A percentile compares a stretch with the other conserved stretches of the same genome.
Conservation (phyloP, 2,329 filamentous ascomycete species). For the Colletotrichum salicis region DNA sequence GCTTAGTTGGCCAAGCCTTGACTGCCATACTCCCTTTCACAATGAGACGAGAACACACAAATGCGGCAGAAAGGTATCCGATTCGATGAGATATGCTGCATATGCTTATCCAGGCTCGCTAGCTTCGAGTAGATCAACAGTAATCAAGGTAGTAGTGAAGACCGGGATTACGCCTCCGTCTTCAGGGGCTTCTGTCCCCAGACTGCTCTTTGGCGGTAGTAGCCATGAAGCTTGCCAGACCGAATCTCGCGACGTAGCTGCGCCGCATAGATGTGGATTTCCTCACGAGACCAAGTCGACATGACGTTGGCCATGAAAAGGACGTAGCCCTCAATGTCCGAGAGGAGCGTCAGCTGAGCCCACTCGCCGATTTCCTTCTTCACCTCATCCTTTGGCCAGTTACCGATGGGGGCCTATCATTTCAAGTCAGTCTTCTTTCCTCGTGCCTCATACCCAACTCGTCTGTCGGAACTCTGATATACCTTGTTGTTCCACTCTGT, state of each 20-base stretch:
- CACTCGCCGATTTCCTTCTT: constrained; percentile 50
- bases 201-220: constrained; percentile 43
- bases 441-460: neutral
- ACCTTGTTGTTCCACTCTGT: constrained; percentile 38
- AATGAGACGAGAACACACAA: no score
- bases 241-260: constrained; percentile 47
- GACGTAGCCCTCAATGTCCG: constrained; percentile 46
- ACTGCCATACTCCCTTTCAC: neutral
- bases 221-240: constrained; percentile 42
- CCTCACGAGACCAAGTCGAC: constrained; percentile 46
- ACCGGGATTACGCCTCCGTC: neutral
- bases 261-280: constrained; percentile 48
- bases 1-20: no score
- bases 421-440: constrained; percentile 15
- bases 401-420: constrained; percentile 44
- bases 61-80: neutral
- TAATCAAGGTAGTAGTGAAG: no score
- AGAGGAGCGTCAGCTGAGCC: constrained; percentile 43
- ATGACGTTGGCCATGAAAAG: constrained; percentile 49
- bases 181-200: constrained; percentile 42
- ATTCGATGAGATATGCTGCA: neutral
- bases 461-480: neutral
- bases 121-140: neutral
- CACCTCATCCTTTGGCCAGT: constrained; percentile 52
- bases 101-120: neutral